Base-by-base conservation (phyloP, 108 stramenopile genomes). In the Cyclostephanos invisitatus region DNA sequence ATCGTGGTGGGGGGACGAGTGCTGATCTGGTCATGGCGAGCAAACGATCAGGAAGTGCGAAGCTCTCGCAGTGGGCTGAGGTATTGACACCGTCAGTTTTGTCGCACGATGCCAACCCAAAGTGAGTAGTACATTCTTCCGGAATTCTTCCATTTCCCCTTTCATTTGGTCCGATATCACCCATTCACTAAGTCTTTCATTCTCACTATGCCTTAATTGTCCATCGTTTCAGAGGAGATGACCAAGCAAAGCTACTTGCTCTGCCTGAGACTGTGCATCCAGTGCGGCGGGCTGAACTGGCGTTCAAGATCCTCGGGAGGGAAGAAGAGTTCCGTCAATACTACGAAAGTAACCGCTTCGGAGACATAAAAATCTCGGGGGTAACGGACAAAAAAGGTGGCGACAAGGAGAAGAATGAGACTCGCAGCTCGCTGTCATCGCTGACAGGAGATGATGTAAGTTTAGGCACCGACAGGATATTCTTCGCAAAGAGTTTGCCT, bases 391-490 rank as follows among this genome's bases (percentile, higher is more conserved):
- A 85, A 28, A 73, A 73, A 32, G 83, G 63, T 53, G 78, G 73
- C 57, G 84, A 81, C 66, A 83, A 73, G 21, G 89, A 78, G 48
- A 87, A 71, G 83, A 82, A 54, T 42, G 87, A 83, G 77, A 77
- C 72, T 14, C 87, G 86, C 11, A 88, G 87, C 73, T 90, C 87
- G 15, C 67, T 95, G 11, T 95, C 94, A 8, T 88, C 90, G 1
- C 60, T 95, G 36, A 95, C 94, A 0, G 94, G 94, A 54, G 94
- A 95, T 72, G 94, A 95, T 80, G 90, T 95, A 25, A 90, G 87
- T 65, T 78, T 92, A 25, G 91, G 94, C 12, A 93, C 91, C 0
- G 91, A 93, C 68, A 84, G 91, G 12, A 89, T 93, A 64, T 95
- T 91, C 78, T 95, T 91, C 72, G 90, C 90, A 44, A 91, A 92